phyloP scores from a whole-genome alignment of 2,329 filamentous ascomycete genomes.

The Penicillium hordei region DNA sequence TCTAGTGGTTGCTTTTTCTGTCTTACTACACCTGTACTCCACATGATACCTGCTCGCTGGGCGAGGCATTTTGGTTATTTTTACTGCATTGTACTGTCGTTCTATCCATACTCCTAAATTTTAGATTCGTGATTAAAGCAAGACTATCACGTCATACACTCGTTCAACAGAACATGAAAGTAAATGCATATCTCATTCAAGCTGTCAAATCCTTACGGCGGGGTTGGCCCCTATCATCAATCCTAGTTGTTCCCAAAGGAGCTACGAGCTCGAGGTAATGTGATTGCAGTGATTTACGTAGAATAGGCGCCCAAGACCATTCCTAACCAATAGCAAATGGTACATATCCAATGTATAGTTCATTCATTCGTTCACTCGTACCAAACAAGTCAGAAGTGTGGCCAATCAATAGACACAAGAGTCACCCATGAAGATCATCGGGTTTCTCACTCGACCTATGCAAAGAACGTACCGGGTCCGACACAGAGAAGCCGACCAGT shows the following conservation, averaged over 20 bases:
- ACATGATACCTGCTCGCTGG: constrained; percentile 14
- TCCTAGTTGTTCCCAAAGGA: not conserved
- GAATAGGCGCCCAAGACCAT: not conserved
- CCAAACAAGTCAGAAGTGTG: constrained; percentile 24
- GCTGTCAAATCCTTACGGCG: not conserved
- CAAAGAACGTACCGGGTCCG: not conserved
- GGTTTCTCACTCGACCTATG: not conserved
- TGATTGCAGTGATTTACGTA: not conserved
- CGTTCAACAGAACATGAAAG: not conserved
- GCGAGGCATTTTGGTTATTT: constrained; percentile 4
- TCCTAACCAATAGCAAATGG: not conserved
- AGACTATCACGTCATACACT: not conserved
- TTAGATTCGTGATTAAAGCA: not conserved
- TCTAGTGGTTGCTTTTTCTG: not conserved
- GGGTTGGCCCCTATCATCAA: not conserved
- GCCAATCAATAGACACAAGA: constrained; percentile 8
- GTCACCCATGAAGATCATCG: not conserved
- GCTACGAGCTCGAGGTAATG: too few species aligned
- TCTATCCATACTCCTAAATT: not conserved
- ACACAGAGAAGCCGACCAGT: not conserved
- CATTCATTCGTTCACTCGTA: constrained; percentile 40
- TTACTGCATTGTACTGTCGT: not conserved
- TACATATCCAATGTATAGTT: constrained; percentile 25
- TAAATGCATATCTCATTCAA: not conserved
- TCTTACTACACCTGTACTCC: not conserved